Base-by-base conservation (phyloP, 306 rosid genomes). In the Prinsepia uniflora region DNA sequence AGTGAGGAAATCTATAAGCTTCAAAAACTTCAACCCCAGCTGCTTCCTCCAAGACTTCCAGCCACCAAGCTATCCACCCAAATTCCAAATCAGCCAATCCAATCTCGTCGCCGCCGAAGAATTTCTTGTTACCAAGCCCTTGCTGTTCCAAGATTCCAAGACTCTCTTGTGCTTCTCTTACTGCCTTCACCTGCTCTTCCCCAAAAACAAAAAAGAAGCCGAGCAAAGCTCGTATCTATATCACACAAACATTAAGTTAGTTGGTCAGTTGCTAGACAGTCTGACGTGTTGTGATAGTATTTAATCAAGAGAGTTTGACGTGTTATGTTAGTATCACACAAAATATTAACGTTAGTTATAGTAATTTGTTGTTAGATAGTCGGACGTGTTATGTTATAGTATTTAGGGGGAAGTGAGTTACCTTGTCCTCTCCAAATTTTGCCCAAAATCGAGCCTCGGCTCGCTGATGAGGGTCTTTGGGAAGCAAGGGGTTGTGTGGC, bases 401-500 rank as follows among this genome's bases (percentile, higher is more conserved):
- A 18, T 10, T 5, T 19, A n/a, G 2, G 30, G 1, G 30, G 30
- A 24, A 24, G 2, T n/a, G 14, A 10, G 43, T 72, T 65, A 73
- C 72, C 77, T 63, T 42, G 10, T 73, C 77, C 15, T 50, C 77
- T 64, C 46, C 72, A 19, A 50, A 73, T 44, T 73, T 65, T 3
- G 42, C 43, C 77, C 77, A 73, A 45, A 73, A 73, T 48, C 72
- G 55, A 57, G 58, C 46, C 36, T 20, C 10, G 11, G 71, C 77
- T 30, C 65, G 47, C 30, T 65, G 46, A 24, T 64, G 54, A 3
- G 57, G 72, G 14, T 74, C 78, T 53, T 64, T 65, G 2, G 78
- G 78, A 42, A 74, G 78, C 57, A 74, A 36, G 44, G 78, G 72
- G 45, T 41, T 74, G 13, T 64, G 65, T 24, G 78, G 65, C 78